Percentiles rank a stretch among this genome's conserved stretches.
Evolutionary conservation across 257 asterid genomes (phyloP).

Genomic region (Nicotiana tomentosiformis): DNA sequence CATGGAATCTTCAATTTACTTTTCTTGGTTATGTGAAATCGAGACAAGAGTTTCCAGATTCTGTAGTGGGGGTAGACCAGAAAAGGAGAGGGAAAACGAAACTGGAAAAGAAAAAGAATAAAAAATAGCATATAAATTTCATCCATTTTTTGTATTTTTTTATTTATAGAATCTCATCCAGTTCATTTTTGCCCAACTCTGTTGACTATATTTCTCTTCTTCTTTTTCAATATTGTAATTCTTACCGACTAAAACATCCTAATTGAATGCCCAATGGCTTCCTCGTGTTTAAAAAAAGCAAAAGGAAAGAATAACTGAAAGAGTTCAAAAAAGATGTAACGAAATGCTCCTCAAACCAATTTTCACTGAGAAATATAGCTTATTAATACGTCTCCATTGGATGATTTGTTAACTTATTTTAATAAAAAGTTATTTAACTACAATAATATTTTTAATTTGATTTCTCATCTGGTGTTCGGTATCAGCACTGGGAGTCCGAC

Average conservation of each 20-base stretch:
- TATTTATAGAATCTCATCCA: neutral
- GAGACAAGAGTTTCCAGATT: neutral
- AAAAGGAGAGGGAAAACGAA: neutral
- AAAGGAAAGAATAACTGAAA: neutral
- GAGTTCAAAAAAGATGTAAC: neutral
- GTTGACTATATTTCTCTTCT: neutral
- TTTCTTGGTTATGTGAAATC: neutral
- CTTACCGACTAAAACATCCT: neutral
- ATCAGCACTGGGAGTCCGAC: rapidly evolving
- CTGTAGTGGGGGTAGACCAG: neutral
- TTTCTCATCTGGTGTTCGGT: no score
- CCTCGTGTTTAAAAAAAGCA: neutral
- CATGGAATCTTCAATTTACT: neutral
- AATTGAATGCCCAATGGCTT: neutral
- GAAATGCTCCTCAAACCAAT: neutral
- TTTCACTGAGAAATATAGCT: neutral
- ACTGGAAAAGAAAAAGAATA: neutral
- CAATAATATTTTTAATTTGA: no score
- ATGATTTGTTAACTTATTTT: neutral
- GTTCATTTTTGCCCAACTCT: neutral
- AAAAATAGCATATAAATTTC: no score
- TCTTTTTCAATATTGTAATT: neutral
- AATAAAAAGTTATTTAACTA: neutral
- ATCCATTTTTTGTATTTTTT: no score
- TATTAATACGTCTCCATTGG: neutral